Conservation (phyloP, 805 yeast genomes). For the Lachancea mirantina region DNA sequence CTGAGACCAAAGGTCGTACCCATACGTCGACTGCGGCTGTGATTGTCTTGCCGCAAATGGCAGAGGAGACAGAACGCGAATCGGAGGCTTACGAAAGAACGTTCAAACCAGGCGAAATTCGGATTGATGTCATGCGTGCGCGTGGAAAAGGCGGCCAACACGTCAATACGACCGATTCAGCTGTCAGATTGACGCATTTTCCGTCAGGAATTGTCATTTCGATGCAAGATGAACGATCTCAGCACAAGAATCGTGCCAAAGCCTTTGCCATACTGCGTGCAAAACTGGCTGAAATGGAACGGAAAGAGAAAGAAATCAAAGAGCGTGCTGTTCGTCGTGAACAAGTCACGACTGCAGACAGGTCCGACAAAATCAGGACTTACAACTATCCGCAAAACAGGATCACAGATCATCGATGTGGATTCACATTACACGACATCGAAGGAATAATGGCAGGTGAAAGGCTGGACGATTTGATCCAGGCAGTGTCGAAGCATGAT, state of each 20-base stretch:
- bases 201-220: conserved; percentile 86
- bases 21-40: conserved; percentile 97
- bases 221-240: conserved; percentile 94
- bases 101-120: conserved; percentile 78
- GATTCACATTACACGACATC: conserved; percentile 68
- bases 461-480: conserved; percentile 48
- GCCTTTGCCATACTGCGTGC: conserved; percentile 81
- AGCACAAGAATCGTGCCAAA: conserved; percentile 87
- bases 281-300: conserved; percentile 73
- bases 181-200: conserved; percentile 84
- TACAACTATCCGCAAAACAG: conserved; percentile 91
- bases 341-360: conserved; percentile 82
- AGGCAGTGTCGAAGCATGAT: conserved; percentile 42
- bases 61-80: conserved; percentile 43
- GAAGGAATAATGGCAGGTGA: conserved; percentile 58
- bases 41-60: conserved; percentile 79
- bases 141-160: conserved; percentile 98
- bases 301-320: conserved; percentile 52
- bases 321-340: conserved; percentile 65
- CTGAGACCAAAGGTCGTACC: conserved; percentile 88
- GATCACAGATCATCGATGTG: conserved; percentile 90
- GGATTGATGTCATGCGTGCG: conserved; percentile 95
- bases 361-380: conserved; percentile 90
- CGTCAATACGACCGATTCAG: conserved; percentile 95
- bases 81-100: conserved; percentile 53